Conservation (phyloP, 1,139 yeast species). For the Scheffersomyces insectosa region DNA sequence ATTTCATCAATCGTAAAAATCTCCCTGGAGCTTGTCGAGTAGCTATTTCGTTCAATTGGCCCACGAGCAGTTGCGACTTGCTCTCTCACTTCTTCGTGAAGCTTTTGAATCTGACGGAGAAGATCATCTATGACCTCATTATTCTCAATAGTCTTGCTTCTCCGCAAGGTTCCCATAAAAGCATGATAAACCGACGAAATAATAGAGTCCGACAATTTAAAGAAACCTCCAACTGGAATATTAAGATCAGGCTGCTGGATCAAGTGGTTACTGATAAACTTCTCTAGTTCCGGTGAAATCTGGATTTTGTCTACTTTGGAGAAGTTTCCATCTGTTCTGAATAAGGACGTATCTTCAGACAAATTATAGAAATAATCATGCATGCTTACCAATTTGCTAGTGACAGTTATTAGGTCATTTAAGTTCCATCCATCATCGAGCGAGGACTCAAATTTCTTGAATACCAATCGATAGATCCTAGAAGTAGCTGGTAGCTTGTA, state of each 20-base stretch:
- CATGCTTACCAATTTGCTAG: slow-evolving; percentile 17
- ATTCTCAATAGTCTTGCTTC: slow-evolving; percentile 4
- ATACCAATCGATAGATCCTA: slow-evolving; percentile 19
- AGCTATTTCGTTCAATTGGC: slow-evolving; percentile 2
- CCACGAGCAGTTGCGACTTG: slow-evolving; percentile 9
- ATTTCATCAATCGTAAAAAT: slow-evolving; percentile 22
- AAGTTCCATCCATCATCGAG: slow-evolving; percentile 7
- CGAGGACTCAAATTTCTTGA: slow-evolving; percentile 6
- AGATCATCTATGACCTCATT: slow-evolving; percentile 5
- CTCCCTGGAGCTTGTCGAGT: slow-evolving; percentile 10
- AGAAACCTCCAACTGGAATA: slow-evolving; percentile 19
- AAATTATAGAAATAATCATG: slow-evolving; percentile 21
- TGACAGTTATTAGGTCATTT: slow-evolving; percentile 11
- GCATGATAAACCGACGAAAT: slow-evolving; percentile 15
- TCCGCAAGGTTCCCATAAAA: slow-evolving; percentile 13
- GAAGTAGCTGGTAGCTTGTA: slow-evolving; percentile 30
- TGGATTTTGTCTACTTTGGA: slow-evolving; percentile 7
- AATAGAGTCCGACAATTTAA: slow-evolving; percentile 24
- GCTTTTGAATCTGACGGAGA: slow-evolving; percentile 9
- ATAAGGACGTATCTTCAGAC: slow-evolving; percentile 18
- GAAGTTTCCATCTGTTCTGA: slow-evolving; percentile 1
- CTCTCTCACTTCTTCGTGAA: slow-evolving; percentile 11
- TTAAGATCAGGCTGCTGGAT: slow-evolving; percentile 3
- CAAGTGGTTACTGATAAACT: slow-evolving; percentile 13
- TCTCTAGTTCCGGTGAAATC: slow-evolving; percentile 14